phyloP scores from a whole-genome alignment of 2,329 filamentous ascomycete genomes.

The Colletotrichum navitas region DNA sequence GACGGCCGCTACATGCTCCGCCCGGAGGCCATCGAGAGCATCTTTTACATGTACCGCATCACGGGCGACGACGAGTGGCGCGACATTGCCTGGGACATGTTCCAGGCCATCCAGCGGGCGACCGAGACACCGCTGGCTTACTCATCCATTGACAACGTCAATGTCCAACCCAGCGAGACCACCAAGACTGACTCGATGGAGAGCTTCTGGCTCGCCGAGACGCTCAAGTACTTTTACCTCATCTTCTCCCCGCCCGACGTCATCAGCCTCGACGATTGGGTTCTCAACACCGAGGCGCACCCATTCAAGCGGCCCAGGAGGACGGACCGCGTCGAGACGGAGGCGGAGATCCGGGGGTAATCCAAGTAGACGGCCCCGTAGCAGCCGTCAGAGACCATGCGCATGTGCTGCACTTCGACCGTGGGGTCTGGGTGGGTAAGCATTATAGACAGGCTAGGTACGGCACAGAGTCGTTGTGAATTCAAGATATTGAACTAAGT shows the following conservation, averaged over 20 bases:
- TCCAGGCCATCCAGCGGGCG: conserved; percentile 56
- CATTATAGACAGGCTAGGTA: not conserved
- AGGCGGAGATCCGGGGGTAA: conserved; percentile 26
- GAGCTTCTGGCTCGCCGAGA: conserved; percentile 82
- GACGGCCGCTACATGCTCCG: conserved; percentile 60
- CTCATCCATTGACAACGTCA: conserved; percentile 52
- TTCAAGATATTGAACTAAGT: not conserved
- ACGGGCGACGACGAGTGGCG: conserved; percentile 60
- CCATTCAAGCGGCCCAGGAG: conserved; percentile 55
- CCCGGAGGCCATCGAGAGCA: conserved; percentile 65
- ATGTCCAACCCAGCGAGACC: conserved; percentile 29
- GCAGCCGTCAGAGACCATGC: not conserved
- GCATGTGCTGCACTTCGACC: not conserved
- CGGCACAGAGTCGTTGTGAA: not conserved
- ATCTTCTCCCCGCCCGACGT: conserved; percentile 74
- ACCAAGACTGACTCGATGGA: conserved; percentile 43
- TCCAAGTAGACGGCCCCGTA: not conserved
- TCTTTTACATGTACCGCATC: conserved; percentile 65
- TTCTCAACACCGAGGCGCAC: conserved; percentile 72
- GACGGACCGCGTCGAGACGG: conserved; percentile 31
- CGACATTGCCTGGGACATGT: conserved; percentile 63
- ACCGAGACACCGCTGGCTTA: conserved; percentile 60
- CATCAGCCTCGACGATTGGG: conserved; percentile 78
- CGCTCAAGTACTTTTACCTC: conserved; percentile 82
- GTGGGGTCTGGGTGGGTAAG: not conserved